Conservation (phyloP, 202 grass and related monocot genomes). For the Hordeum pubiflorum region DNA sequence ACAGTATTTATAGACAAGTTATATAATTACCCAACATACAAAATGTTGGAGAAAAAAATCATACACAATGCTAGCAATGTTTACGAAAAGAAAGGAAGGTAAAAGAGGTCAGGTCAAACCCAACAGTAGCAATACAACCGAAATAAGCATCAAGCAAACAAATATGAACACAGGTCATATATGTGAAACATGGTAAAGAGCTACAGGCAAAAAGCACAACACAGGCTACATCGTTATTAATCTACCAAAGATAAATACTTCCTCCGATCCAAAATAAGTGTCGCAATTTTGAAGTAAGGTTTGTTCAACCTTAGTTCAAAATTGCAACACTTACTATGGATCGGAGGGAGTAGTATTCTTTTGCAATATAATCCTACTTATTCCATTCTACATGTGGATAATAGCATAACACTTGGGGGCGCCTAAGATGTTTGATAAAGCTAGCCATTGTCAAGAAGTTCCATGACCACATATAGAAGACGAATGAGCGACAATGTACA, state of each 20-base stretch:
- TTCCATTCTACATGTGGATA: not conserved
- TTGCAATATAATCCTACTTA: not conserved
- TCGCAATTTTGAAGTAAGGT: too few relatives aligned
- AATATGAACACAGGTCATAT: not conserved
- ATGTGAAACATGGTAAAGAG: not conserved
- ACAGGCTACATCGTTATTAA: not conserved
- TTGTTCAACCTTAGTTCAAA: too few relatives aligned
- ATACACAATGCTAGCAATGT: not conserved
- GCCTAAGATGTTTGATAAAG: not conserved
- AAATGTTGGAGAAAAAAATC: not conserved
- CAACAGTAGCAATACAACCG: not conserved
- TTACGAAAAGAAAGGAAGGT: not conserved
- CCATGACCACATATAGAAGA: not conserved
- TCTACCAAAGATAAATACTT: too few relatives aligned
- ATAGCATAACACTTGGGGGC: not conserved
- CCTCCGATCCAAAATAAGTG: too few relatives aligned
- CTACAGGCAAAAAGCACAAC: not conserved
- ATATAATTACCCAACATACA: too few relatives aligned
- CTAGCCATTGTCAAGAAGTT: not conserved
- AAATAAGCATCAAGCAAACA: not conserved
- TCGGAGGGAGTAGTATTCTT: too few relatives aligned
- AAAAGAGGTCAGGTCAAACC: not conserved
- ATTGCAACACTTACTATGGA: too few relatives aligned
- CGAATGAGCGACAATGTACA: not conserved
- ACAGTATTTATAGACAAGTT: not conserved